Evolutionary conservation across 1,139 yeast species (phyloP).

Genomic region (Kodamaea derodonti): DNA sequence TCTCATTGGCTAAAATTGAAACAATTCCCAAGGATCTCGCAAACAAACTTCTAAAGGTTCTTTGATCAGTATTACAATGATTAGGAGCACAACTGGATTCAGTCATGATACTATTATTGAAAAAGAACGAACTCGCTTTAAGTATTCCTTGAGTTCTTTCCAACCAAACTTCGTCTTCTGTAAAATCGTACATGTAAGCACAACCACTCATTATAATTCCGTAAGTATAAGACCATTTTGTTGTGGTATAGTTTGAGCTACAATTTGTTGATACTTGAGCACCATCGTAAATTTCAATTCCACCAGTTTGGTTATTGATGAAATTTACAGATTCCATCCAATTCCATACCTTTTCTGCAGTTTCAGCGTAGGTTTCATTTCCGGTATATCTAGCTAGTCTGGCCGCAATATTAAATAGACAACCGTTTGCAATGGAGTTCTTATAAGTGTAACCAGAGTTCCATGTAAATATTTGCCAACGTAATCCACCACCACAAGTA

Average conservation of each 20-base stretch:
- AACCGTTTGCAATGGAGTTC: constrained; percentile 71
- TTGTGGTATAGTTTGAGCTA: constrained; percentile 2
- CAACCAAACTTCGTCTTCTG: constrained; percentile 5
- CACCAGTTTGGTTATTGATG: constrained; percentile 6
- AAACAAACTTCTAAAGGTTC: constrained; percentile 10
- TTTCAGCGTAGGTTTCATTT: constrained; percentile 53
- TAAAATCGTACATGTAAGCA: constrained; percentile 6
- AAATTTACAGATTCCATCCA: constrained; percentile 58
- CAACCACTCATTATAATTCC: constrained; percentile 6
- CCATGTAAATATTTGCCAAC: constrained; percentile 80
- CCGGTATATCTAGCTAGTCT: constrained; percentile 66
- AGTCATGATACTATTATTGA: constrained; percentile 4
- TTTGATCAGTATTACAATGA: constrained; percentile 8
- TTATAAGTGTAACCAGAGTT: constrained; percentile 71
- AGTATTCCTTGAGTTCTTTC: constrained; percentile 7
- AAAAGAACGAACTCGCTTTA: constrained; percentile 4
- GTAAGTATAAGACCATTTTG: constrained; percentile 7
- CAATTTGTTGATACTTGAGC: constrained; percentile 6
- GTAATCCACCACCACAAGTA: constrained; percentile 26
- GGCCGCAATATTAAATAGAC: constrained; percentile 69
- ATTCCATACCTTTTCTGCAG: constrained; percentile 63
- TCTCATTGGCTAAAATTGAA: constrained; percentile 11
- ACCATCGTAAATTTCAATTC: constrained; percentile 8
- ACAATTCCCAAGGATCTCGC: constrained; percentile 13
- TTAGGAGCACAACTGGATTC: constrained; percentile 5